Percentiles rank a stretch among this genome's conserved stretches.
Evolutionary conservation across 768 basidiomycete genomes (phyloP).

Genomic region (Pseudohyphozyma bogoriensis): DNA sequence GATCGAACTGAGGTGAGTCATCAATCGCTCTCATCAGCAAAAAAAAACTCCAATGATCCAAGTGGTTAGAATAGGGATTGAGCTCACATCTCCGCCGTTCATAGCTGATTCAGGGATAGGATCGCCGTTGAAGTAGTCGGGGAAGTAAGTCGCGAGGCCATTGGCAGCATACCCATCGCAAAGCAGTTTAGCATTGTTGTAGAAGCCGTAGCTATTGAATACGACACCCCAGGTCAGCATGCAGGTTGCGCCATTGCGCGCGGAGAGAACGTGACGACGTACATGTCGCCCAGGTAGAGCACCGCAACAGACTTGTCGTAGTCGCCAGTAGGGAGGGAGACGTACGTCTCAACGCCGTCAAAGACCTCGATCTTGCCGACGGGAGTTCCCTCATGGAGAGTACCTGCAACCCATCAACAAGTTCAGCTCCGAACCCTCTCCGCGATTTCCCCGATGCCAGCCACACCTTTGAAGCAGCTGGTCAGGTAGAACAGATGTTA

Average conservation of each 20-base stretch:
- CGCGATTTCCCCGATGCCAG: too few relatives aligned
- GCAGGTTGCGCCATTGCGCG: too few relatives aligned
- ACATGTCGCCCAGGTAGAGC: conserved; percentile 44
- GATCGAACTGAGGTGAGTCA: too few relatives aligned
- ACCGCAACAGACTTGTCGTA: conserved; percentile 47
- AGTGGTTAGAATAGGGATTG: too few relatives aligned
- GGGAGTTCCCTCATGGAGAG: background rate
- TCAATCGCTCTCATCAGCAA: too few relatives aligned
- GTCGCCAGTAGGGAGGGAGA: conserved; percentile 42
- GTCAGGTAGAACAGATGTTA: too few relatives aligned
- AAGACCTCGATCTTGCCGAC: background rate
- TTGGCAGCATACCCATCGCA: conserved; percentile 18
- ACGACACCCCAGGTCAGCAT: too few relatives aligned
- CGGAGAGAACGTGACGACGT: too few relatives aligned
- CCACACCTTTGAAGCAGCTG: too few relatives aligned
- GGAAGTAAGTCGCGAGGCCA: conserved; percentile 17
- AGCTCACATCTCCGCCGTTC: background rate
- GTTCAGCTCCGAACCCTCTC: too few relatives aligned
- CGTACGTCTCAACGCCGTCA: background rate
- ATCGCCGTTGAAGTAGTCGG: conserved; percentile 1
- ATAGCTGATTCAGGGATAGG: background rate
- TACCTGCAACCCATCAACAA: background rate
- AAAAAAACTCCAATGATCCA: too few relatives aligned
- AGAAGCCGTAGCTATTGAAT: too few relatives aligned
- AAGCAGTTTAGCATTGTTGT: conserved; percentile 2